These are phyloP conservation scores for Funneliformis geosporum DNA, from an alignment of 192 early-diverging fungal genomes.

Conservation along the genomic window DNA sequence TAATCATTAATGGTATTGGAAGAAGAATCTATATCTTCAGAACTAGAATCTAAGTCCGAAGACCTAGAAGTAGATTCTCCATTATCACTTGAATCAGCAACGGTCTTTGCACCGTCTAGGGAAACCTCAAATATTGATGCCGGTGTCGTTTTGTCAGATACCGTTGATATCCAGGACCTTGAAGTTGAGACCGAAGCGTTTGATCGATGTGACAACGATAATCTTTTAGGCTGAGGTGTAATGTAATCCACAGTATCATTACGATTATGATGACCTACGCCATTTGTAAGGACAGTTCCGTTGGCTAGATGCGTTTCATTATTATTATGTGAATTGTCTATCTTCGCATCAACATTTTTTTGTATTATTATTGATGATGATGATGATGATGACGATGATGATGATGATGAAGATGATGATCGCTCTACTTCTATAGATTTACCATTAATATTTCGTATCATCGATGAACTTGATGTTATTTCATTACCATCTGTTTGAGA, in stretches of 20 bases:
- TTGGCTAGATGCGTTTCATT: not conserved
- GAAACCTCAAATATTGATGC: constrained; percentile 14
- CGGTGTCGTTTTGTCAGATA: constrained; percentile 25
- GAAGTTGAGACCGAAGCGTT: constrained; percentile 10
- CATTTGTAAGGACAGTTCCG: not conserved
- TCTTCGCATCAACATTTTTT: not conserved
- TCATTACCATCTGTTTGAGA: not conserved
- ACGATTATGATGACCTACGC: not conserved
- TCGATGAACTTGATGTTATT: not conserved
- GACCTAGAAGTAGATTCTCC: constrained; percentile 5
- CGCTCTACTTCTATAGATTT: not conserved
- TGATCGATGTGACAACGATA: not conserved
- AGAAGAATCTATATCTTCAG: constrained; percentile 16
- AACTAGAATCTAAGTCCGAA: constrained; percentile 9
- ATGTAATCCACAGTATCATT: constrained; percentile 11
- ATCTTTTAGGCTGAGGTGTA: not conserved
- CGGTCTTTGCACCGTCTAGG: not conserved
- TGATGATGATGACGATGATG: no score
- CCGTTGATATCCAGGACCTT: constrained; percentile 14
- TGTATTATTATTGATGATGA: not conserved
- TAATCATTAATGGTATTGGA: not conserved
- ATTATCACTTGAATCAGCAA: constrained; percentile 1
- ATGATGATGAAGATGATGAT: not conserved
- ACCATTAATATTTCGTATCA: not conserved
- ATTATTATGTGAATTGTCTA: not conserved